Conservation (phyloP, 1,139 yeast genomes). For the Trichomonascaceae sp. region DNA sequence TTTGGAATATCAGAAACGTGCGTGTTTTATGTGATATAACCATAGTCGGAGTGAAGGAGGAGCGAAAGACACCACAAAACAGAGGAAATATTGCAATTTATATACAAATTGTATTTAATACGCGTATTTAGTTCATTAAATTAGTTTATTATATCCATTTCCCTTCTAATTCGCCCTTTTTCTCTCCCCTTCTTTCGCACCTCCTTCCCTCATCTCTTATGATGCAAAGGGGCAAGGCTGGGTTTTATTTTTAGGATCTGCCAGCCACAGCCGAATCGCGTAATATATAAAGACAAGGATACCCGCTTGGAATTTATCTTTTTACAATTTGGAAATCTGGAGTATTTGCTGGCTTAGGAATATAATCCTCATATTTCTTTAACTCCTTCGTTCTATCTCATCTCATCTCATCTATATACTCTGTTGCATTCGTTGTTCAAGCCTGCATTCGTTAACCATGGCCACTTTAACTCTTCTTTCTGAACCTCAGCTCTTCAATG, state of each 20-base stretch:
- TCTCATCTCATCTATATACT: background rate
- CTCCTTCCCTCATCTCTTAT: background rate
- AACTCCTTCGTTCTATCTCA: background rate
- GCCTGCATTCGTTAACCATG: background rate
- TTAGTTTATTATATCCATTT: background rate
- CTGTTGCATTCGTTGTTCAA: background rate
- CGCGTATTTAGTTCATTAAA: too few relatives aligned
- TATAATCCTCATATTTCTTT: too few relatives aligned
- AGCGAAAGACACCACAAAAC: too few relatives aligned
- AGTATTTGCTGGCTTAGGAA: too few relatives aligned
- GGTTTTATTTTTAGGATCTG: background rate
- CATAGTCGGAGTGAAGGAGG: too few relatives aligned
- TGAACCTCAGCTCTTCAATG: conserved; percentile 23
- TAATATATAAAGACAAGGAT: background rate
- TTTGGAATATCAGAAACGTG: too few relatives aligned
- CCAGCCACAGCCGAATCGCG: background rate
- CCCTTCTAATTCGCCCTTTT: background rate
- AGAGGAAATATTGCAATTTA: too few relatives aligned
- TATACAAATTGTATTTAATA: too few relatives aligned
- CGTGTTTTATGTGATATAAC: too few relatives aligned
- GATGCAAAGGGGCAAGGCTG: background rate
- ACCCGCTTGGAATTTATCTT: background rate
- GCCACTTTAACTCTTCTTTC: background rate
- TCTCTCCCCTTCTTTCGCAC: background rate
- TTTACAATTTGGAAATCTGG: background rate